Conservation (phyloP, 305 asterid species). For the Solanum hybrid region DNA sequence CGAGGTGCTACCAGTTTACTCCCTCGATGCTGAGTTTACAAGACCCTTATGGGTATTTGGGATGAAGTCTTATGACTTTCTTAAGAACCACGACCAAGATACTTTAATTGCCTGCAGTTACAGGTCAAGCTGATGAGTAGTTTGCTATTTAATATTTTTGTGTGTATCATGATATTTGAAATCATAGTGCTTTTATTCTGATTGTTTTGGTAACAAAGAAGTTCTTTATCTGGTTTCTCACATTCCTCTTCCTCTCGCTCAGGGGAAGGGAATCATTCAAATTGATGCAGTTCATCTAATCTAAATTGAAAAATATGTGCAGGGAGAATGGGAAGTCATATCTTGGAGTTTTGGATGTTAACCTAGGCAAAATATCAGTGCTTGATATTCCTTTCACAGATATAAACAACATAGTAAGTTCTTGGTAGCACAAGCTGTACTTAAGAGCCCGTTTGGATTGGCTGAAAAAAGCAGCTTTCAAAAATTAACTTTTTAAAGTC, state of each 20-base stretch:
- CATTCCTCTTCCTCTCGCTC: background rate
- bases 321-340: constrained; percentile 81
- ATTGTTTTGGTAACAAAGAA: background rate
- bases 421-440: background rate
- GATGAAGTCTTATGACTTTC: constrained; percentile 68
- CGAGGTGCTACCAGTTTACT: constrained; percentile 65
- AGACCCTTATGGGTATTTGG: constrained; percentile 92
- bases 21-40: constrained; percentile 74
- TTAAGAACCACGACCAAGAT: constrained; percentile 34
- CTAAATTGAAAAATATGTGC: constrained; percentile 18
- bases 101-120: constrained; percentile 73
- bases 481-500: background rate
- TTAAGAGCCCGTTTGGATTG: background rate
- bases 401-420: constrained; percentile 58
- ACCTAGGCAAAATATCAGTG: constrained; percentile 34
- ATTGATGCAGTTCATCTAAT: background rate
- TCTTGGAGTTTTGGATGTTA: constrained; percentile 71
- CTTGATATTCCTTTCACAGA: constrained; percentile 84
- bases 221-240: background rate
- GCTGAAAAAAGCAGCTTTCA: background rate
- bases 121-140: constrained; percentile 38
- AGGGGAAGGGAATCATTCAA: background rate
- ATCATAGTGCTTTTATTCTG: constrained; percentile 1
- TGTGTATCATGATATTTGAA: background rate
- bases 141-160: background rate